A percentile compares a stretch with the other conserved stretches of the same genome.
Evolutionary conservation across 1,284 basidiomycete species (phyloP).

Genomic region (Caloboletus firmus): DNA sequence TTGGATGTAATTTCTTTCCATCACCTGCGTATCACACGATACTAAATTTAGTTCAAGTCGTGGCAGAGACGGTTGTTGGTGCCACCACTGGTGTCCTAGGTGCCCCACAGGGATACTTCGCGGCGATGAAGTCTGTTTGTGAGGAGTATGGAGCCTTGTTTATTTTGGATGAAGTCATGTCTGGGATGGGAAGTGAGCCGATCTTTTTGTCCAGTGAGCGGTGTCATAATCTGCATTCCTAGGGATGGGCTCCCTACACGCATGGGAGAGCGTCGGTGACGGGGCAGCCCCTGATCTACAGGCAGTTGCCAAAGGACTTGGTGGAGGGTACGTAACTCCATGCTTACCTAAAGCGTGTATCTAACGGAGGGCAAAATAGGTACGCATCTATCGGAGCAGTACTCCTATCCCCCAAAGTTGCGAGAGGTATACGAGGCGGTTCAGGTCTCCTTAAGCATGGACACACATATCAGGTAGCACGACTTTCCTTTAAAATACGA

Average conservation of each 20-base stretch:
- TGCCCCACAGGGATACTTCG: conserved; percentile 78
- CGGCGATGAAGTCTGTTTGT: conserved; percentile 84
- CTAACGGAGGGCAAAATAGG: conserved; percentile 38
- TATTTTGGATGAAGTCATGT: conserved; percentile 86
- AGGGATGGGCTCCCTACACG: conserved; percentile 85
- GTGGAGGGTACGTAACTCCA: conserved; percentile 63
- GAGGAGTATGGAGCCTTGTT: conserved; percentile 84
- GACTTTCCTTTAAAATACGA: neutral
- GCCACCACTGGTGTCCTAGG: conserved; percentile 76
- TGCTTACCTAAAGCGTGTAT: neutral
- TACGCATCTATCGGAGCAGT: conserved; percentile 84
- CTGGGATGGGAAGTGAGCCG: conserved; percentile 78
- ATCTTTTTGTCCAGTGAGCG: neutral
- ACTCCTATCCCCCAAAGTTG: conserved; percentile 70
- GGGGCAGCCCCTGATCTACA: conserved; percentile 77
- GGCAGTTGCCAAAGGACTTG: conserved; percentile 83
- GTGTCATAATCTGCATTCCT: conserved; percentile 1
- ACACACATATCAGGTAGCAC: conserved; percentile 76
- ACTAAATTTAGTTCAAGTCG: conserved; percentile 50
- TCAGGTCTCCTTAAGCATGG: conserved; percentile 80
- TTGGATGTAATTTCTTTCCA: conserved; percentile 57
- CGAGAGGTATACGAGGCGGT: conserved; percentile 62
- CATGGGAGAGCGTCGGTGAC: conserved; percentile 82
- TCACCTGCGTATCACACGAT: neutral
- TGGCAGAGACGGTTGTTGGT: conserved; percentile 81